A percentile compares a stretch with the other conserved stretches of the same genome.
Evolutionary conservation across 306 rosid genomes (phyloP).

Genomic region (Morella rubra): DNA sequence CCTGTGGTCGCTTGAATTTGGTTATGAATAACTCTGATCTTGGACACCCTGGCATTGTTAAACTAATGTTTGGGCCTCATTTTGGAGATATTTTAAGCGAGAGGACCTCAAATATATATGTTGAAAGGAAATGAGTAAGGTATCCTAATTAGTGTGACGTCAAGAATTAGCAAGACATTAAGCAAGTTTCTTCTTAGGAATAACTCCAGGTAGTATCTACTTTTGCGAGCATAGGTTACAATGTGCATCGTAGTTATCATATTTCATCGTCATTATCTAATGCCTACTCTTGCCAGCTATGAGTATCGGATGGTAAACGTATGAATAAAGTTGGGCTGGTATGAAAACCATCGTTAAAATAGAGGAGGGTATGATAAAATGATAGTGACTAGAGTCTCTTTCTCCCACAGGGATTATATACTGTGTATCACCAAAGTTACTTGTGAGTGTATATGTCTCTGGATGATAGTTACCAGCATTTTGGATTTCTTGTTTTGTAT

Average conservation of each 20-base stretch:
- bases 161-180: not conserved
- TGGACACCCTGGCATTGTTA: not conserved
- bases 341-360: not conserved
- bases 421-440: not conserved
- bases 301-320: not conserved
- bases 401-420: not conserved
- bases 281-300: conserved; percentile 1
- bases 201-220: not conserved
- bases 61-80: not conserved
- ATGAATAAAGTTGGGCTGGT: not conserved
- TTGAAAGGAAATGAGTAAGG: not conserved
- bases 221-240: not conserved
- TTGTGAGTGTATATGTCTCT: not conserved
- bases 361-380: not conserved
- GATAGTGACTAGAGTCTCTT: not conserved
- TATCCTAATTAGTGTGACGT: not conserved
- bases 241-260: not conserved
- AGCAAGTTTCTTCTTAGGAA: not conserved
- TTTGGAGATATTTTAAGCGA: not conserved
- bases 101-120: not conserved
- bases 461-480: not conserved
- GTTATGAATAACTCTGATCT: not conserved
- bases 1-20: not conserved
- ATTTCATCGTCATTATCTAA: not conserved
- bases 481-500: not conserved